phyloP scores from a whole-genome alignment of 1,139 yeast genomes.

The Saccharomyces hybrid region DNA sequence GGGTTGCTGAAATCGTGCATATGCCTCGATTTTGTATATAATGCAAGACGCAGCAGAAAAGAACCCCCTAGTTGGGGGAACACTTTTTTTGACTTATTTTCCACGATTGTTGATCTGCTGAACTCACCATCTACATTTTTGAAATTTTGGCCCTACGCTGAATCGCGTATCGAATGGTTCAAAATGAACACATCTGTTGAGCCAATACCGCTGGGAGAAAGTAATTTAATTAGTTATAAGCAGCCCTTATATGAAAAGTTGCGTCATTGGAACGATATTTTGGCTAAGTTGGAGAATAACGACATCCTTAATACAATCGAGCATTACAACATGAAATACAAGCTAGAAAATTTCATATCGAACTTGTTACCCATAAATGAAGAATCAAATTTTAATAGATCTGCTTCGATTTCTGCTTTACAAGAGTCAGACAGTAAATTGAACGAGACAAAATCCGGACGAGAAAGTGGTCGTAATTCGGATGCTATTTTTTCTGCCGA shows the following conservation, averaged over 20 bases:
- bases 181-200: conserved; percentile 16
- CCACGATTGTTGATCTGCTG: conserved; percentile 16
- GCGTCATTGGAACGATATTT: conserved; percentile 26
- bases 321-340: conserved; percentile 22
- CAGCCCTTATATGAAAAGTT: conserved; percentile 26
- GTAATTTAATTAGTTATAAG: conserved; percentile 27
- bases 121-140: conserved; percentile 22
- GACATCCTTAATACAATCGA: conserved; percentile 20
- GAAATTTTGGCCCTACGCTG: conserved; percentile 27
- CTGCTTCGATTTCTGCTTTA: conserved; percentile 16
- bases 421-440: conserved; percentile 18
- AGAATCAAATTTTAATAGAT: conserved; percentile 29
- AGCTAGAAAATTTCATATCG: conserved; percentile 25
- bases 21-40: conserved; percentile 18
- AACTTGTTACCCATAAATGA: conserved; percentile 27
- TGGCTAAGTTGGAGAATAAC: conserved; percentile 16
- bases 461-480: conserved; percentile 9
- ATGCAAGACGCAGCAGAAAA: conserved; percentile 15
- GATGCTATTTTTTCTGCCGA: conserved; percentile 20
- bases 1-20: conserved; percentile 1
- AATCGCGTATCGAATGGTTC: conserved; percentile 27
- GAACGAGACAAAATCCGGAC: conserved; percentile 14
- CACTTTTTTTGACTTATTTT: conserved; percentile 22
- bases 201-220: conserved; percentile 15
- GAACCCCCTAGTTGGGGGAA: conserved; percentile 13